Percentiles rank a stretch among this genome's conserved stretches.
These are phyloP conservation scores for Phylloporus arenicola DNA, from an alignment of 768 basidiomycete genomes.

Conservation along the genomic window DNA sequence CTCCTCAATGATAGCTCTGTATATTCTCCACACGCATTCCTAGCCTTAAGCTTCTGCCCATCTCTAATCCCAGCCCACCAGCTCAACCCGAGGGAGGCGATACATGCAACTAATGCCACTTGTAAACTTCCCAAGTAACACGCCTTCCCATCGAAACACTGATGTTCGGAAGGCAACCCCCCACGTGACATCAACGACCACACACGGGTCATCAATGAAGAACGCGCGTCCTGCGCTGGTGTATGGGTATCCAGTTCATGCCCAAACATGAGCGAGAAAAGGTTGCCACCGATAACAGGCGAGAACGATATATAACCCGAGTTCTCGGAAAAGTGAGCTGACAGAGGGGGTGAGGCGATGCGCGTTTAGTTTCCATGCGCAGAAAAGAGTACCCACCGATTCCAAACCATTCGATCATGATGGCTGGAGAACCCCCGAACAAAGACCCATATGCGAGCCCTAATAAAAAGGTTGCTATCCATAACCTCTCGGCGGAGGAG, in stretches of 20 bases:
- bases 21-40: background rate
- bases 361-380: background rate
- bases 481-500: conserved; percentile 54
- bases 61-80: conserved; percentile 36
- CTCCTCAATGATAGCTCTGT: background rate
- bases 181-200: conserved; percentile 10
- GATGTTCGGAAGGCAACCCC: conserved; percentile 30
- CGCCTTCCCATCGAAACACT: conserved; percentile 51
- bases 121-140: conserved; percentile 59
- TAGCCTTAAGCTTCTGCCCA: conserved; percentile 2
- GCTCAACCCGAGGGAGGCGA: conserved; percentile 33
- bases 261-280: conserved; percentile 81
- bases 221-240: conserved; percentile 6
- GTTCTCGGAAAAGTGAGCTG: conserved; percentile 77
- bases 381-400: conserved; percentile 48
- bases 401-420: conserved; percentile 87
- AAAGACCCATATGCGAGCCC: conserved; percentile 60
- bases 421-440: conserved; percentile 68
- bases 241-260: conserved; percentile 73
- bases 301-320: conserved; percentile 79
- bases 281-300: conserved; percentile 70
- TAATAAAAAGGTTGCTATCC: conserved; percentile 39
- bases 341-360: background rate
- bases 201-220: background rate
- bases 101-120: conserved; percentile 38